phyloP scores from a whole-genome alignment of 306 rosid species.

The Dryas drummondii region DNA sequence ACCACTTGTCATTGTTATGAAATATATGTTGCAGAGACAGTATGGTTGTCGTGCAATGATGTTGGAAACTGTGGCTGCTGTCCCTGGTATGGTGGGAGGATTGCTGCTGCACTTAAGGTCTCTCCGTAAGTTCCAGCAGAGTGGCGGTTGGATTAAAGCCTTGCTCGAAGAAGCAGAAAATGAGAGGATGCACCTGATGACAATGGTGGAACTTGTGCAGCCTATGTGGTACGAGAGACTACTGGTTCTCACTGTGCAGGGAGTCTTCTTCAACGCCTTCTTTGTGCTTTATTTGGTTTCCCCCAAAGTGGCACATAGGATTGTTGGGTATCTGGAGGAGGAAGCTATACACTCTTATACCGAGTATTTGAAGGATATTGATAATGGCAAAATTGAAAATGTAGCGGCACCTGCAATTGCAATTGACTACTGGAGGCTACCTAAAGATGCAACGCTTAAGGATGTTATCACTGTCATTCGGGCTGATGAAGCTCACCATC shows the following conservation, averaged over 20 bases:
- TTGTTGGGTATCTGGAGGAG: slow-evolving; percentile 78
- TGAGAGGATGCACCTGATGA: slow-evolving; percentile 87
- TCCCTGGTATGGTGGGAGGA: slow-evolving; percentile 87
- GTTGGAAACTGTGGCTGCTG: slow-evolving; percentile 81
- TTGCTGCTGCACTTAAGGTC: slow-evolving; percentile 65
- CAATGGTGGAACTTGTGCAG: slow-evolving; percentile 72
- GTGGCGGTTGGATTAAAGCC: slow-evolving; percentile 80
- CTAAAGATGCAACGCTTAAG: slow-evolving; percentile 61
- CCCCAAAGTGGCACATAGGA: slow-evolving; percentile 66
- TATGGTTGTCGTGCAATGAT: slow-evolving; percentile 86
- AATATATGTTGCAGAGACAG: slow-evolving; percentile 47
- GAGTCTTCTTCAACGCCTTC: slow-evolving; percentile 77
- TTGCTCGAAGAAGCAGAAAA: slow-evolving; percentile 84
- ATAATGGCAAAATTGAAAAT: slow-evolving; percentile 59
- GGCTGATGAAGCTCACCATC: slow-evolving; percentile 81
- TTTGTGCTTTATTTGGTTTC: slow-evolving; percentile 54
- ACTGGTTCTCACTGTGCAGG: slow-evolving; percentile 64
- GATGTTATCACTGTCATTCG: slow-evolving; percentile 75
- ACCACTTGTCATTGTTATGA: background rate
- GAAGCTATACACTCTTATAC: slow-evolving; percentile 74
- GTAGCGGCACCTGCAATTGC: slow-evolving; percentile 79
- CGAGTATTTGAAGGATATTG: slow-evolving; percentile 51
- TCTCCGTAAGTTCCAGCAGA: slow-evolving; percentile 61
- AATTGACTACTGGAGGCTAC: slow-evolving; percentile 79
- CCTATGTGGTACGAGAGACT: slow-evolving; percentile 75